These are phyloP conservation scores for Gynostemma pentaphyllum DNA, from an alignment of 306 rosid species.

Conservation along the genomic window DNA sequence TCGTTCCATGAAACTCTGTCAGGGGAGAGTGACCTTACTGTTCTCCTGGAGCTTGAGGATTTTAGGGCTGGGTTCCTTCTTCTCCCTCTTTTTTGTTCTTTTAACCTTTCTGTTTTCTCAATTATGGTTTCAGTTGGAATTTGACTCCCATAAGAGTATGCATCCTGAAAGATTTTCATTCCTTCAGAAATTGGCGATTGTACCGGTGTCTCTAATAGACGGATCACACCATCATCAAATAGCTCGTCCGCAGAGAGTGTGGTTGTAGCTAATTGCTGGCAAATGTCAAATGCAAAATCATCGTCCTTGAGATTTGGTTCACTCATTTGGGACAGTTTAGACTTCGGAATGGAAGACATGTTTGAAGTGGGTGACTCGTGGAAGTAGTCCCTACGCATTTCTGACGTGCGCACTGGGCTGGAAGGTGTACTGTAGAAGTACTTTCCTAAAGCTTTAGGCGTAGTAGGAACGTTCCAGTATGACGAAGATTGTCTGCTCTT, in stretches of 20 bases:
- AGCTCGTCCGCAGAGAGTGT: conserved; percentile 82
- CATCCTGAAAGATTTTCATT: conserved; percentile 22
- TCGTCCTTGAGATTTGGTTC: conserved; percentile 5
- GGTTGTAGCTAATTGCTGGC: conserved; percentile 19
- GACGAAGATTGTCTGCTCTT: conserved; percentile 27
- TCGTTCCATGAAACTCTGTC: conserved; percentile 42
- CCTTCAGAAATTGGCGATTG: conserved; percentile 9
- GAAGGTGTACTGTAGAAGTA: conserved; percentile 61
- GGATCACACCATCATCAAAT: conserved; percentile 56
- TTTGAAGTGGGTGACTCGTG: conserved; percentile 16
- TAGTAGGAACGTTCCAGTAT: conserved; percentile 39
- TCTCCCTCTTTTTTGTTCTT: conserved; percentile 44
- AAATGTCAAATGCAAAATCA: conserved; percentile 51
- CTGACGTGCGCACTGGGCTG: conserved; percentile 49
- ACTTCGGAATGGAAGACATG: not conserved
- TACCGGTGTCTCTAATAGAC: conserved; percentile 31
- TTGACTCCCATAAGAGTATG: conserved; percentile 24
- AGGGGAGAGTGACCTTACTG: conserved; percentile 63
- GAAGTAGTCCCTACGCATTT: conserved; percentile 30
- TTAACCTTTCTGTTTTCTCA: not conserved
- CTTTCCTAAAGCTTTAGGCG: conserved; percentile 46
- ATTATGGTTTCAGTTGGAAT: not conserved
- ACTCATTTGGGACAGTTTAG: not conserved
- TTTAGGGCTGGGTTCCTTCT: conserved; percentile 37
- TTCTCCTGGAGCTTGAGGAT: conserved; percentile 31